phyloP scores from a whole-genome alignment of 345 rosid species.

The Odontarrhena argentea region DNA sequence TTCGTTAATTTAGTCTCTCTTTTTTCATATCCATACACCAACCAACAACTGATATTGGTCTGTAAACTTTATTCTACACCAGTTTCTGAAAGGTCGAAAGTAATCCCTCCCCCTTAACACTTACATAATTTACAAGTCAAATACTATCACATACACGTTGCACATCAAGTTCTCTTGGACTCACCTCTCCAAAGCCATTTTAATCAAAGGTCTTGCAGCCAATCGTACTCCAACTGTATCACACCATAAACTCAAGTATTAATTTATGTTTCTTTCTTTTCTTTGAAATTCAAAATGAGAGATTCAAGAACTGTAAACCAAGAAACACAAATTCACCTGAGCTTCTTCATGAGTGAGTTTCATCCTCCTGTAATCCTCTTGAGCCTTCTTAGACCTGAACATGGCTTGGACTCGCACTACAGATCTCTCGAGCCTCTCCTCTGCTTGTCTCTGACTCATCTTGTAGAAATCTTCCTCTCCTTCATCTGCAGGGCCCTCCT shows the following conservation, averaged over 20 bases:
- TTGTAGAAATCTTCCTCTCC: slow-evolving; percentile 74
- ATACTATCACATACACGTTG: neutral
- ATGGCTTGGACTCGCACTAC: slow-evolving; percentile 85
- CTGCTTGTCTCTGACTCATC: slow-evolving; percentile 81
- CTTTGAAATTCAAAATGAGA: neutral
- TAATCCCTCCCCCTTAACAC: neutral
- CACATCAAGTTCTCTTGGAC: slow-evolving; percentile 22
- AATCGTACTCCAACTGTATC: slow-evolving; percentile 72
- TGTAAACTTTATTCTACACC: slow-evolving; percentile 15
- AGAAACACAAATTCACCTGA: slow-evolving; percentile 47
- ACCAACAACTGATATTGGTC: slow-evolving; percentile 7
- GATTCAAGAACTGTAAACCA: neutral
- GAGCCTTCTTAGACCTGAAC: slow-evolving; percentile 97
- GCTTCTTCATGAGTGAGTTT: slow-evolving; percentile 67
- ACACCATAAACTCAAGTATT: slow-evolving; percentile 14
- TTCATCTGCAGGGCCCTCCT: slow-evolving; percentile 55
- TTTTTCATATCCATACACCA: slow-evolving; percentile 10
- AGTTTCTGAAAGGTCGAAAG: slow-evolving; percentile 11
- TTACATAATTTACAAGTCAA: slow-evolving; percentile 22
- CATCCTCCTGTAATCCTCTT: slow-evolving; percentile 83
- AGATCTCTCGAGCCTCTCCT: slow-evolving; percentile 85
- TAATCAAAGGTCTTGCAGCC: slow-evolving; percentile 37
- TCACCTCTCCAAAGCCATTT: slow-evolving; percentile 40
- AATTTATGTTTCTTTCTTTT: too few species aligned
- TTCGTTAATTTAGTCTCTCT: slow-evolving; percentile 14